phyloP scores from a whole-genome alignment of 1,284 basidiomycete genomes.

The Trichosporon asahii region DNA sequence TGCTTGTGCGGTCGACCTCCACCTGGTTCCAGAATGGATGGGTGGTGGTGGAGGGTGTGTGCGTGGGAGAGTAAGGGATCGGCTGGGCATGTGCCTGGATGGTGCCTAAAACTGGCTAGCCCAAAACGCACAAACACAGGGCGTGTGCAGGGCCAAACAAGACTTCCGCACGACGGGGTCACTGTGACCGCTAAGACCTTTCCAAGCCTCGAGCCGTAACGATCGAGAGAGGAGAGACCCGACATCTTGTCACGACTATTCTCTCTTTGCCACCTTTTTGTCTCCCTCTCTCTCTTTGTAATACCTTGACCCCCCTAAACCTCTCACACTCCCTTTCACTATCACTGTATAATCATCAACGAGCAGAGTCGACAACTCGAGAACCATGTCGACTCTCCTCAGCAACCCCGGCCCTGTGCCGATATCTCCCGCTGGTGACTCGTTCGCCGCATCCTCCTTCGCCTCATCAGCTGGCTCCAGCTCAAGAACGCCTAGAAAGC shows the following conservation, averaged over 20 bases:
- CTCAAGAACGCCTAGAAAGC: slow-evolving; percentile 14
- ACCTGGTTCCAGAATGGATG: background rate
- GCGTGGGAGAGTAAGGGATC: background rate
- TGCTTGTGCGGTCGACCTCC: slow-evolving; percentile 2
- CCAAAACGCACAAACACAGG: background rate
- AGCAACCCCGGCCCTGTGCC: background rate
- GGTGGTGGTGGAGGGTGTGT: background rate
- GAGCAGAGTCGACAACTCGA: background rate
- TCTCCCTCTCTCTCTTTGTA: background rate
- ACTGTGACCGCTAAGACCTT: background rate
- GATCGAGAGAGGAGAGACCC: background rate
- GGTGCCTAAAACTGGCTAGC: background rate
- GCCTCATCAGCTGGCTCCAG: slow-evolving; percentile 3
- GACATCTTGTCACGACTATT: background rate
- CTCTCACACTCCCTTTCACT: background rate
- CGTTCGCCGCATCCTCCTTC: background rate
- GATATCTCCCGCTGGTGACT: background rate
- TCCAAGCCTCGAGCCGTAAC: background rate
- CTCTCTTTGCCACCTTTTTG: background rate
- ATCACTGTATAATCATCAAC: background rate
- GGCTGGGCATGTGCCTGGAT: background rate
- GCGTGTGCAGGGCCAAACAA: background rate
- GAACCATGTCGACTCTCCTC: background rate
- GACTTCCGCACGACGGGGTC: background rate
- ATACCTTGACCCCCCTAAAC: background rate